A percentile compares a stretch with the other conserved stretches of the same genome.
These are phyloP conservation scores for Odontarrhena argentea DNA, from an alignment of 345 rosid genomes.

Conservation along the genomic window DNA sequence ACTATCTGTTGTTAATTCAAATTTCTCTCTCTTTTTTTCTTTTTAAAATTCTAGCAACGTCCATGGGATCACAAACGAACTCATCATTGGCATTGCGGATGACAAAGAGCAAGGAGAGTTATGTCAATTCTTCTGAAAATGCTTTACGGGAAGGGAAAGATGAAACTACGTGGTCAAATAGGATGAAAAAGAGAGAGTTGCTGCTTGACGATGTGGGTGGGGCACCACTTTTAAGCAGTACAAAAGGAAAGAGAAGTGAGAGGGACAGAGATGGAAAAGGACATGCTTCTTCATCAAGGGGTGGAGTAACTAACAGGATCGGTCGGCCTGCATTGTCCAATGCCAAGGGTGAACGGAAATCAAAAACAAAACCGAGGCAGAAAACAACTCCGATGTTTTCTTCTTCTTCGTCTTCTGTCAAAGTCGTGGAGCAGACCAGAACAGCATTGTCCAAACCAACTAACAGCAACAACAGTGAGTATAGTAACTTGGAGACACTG, in stretches of 20 bases:
- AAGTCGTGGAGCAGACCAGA: conserved; percentile 66
- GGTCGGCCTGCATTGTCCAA: conserved; percentile 74
- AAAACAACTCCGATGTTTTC: conserved; percentile 68
- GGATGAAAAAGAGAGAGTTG: conserved; percentile 87
- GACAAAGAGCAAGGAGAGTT: conserved; percentile 54
- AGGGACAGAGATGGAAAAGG: conserved; percentile 96
- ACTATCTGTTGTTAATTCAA: conserved; percentile 20
- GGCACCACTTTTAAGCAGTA: conserved; percentile 66
- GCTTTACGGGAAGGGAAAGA: conserved; percentile 57
- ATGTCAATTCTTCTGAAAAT: conserved; percentile 55
- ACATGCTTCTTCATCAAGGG: conserved; percentile 71
- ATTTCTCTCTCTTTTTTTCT: conserved; percentile 19
- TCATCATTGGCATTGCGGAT: conserved; percentile 49
- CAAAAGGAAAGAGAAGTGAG: conserved; percentile 95
- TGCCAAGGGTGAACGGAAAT: conserved; percentile 83
- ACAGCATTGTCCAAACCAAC: conserved; percentile 52
- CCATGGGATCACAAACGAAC: conserved; percentile 58
- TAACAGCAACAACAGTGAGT: conserved; percentile 56
- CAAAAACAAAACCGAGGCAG: conserved; percentile 90
- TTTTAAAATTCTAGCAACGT: conserved; percentile 50
- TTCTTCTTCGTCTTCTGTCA: conserved; percentile 54
- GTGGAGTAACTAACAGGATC: conserved; percentile 65
- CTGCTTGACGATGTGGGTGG: conserved; percentile 88
- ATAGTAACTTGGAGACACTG: conserved; percentile 56
- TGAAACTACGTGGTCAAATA: conserved; percentile 63